Percentiles rank a stretch among this genome's conserved stretches.
Conservation (phyloP, 306 rosid genomes). For the Canavalia ensiformis region DNA sequence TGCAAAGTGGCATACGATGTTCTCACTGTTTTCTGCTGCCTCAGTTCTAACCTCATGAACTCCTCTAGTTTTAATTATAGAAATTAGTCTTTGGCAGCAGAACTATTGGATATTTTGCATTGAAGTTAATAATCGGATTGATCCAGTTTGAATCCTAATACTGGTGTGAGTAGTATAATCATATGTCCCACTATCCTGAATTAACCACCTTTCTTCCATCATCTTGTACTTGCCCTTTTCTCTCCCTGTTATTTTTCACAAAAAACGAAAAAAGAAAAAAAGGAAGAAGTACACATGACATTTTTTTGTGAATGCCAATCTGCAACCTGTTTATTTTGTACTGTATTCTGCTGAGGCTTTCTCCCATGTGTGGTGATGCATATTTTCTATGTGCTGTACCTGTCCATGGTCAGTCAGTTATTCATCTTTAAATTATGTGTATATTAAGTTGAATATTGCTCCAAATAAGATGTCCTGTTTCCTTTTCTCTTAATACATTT, state of each 20-base stretch:
- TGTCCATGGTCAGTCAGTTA: conserved; percentile 11
- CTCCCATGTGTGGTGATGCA: conserved; percentile 5
- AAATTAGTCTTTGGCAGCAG: background rate
- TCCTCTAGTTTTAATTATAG: conserved; percentile 1
- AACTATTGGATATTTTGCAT: background rate
- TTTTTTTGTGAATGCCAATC: conserved; percentile 11
- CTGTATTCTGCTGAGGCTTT: background rate
- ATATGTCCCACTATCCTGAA: background rate
- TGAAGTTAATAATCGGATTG: conserved; percentile 10
- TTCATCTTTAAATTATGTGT: conserved; percentile 23
- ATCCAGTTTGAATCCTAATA: conserved; percentile 4
- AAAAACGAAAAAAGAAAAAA: background rate
- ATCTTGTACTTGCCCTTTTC: background rate
- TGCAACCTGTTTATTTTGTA: background rate
- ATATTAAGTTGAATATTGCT: conserved; percentile 33
- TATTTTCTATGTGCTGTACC: background rate
- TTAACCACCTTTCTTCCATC: conserved; percentile 12
- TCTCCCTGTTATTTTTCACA: background rate
- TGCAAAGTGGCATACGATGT: conserved; percentile 5
- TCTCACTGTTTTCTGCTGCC: conserved; percentile 14
- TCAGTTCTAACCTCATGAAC: background rate
- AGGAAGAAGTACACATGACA: background rate
- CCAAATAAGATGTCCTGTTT: conserved; percentile 28
- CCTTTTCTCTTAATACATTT: conserved; percentile 31
- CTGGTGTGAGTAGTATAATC: conserved; percentile 1